Evolutionary conservation across 257 asterid genomes (phyloP).

Genomic region (Buddleja alternifolia): DNA sequence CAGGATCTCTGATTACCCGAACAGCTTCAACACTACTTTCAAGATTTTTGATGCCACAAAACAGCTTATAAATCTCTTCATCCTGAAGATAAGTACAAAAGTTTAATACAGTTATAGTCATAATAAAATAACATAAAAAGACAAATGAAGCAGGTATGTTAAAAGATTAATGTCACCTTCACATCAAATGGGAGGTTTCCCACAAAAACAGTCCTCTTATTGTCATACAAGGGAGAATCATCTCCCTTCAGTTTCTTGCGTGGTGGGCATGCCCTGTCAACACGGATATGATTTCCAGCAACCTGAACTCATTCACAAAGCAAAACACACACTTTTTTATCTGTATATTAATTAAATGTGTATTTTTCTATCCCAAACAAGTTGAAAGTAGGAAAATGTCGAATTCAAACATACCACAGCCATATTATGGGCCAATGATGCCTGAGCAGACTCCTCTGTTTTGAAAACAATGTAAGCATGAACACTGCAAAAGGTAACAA

Average conservation of each 20-base stretch:
- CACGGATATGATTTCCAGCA: constrained; percentile 92
- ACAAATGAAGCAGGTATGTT: constrained; percentile 1
- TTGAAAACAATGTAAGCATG: constrained; percentile 87
- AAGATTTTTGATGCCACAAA: constrained; percentile 64
- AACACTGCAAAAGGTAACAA: constrained; percentile 61
- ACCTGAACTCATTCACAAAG: constrained; percentile 51
- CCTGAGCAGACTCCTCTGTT: constrained; percentile 87
- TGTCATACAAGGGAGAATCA: constrained; percentile 62
- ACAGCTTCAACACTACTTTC: constrained; percentile 81
- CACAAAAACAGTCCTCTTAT: constrained; percentile 79
- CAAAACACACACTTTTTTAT: neutral
- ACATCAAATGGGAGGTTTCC: constrained; percentile 98
- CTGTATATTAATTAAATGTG: neutral
- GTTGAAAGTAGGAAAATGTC: neutral
- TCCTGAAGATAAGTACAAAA: constrained; percentile 50
- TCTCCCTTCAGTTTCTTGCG: constrained; percentile 93
- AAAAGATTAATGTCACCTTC: constrained; percentile 48
- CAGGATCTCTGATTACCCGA: constrained; percentile 90
- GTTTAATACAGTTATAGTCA: constrained; percentile 13
- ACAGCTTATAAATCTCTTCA: constrained; percentile 85
- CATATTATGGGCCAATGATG: constrained; percentile 86
- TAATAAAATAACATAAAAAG: constrained; percentile 13
- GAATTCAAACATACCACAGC: constrained; percentile 66
- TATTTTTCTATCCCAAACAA: neutral
- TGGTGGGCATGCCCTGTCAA: constrained; percentile 98